Evolutionary conservation across 139 green algal species (phyloP), one percentile per base, ranked within the genome.

Genomic region (Chlorella sp.): DNA sequence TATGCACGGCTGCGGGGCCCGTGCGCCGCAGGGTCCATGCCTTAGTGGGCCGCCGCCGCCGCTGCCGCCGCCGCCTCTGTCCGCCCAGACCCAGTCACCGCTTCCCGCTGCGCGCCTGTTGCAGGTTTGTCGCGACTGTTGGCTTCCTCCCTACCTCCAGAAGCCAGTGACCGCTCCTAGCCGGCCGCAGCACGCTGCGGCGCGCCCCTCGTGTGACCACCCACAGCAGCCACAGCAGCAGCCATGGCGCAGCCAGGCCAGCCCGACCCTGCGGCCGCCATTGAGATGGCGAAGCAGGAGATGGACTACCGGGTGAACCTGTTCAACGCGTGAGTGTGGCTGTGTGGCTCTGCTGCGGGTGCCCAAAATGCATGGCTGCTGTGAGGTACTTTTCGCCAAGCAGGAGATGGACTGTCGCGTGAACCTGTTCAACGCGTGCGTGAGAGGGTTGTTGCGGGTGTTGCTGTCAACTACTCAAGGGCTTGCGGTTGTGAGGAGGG

Each of bases 291-390:
- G 16, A 87, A 94, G 43, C 94, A 95, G 44, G 96, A 99, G 89
- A 95, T 99, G 85, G 96, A 99, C 75, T 98, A 98, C 81, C 86
- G 94, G 17, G 96, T 99, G 24, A 94, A 96, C 34, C 90, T 99
- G 30, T 95, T 98, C 46, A 99, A 99, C 91, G 96, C 91, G 94
- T 97, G 69, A 60, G 87, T 73, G 19, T 69, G 30, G 3, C 20
- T 48, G 8, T 44, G 48, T 80, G 16, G 44, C 19, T 44, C 11
- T 54, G 46, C 51, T 65, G 38, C 24, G 1, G 51, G 48, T 67
- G n/a, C 32, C 20, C 62, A 30, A 83, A 22, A n/a, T 56, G 85
- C 36, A 38, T n/a, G n/a, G 22, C 51, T 74, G 34, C n/a, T 74
- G 82, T 13, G 3, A 46, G 44, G 44, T 44, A 24, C 16, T 19